Evolutionary conservation across 192 early-diverging fungal genomes (phyloP), one percentile per base, ranked within the genome.

Genomic region (Obelidium mucronatum): DNA sequence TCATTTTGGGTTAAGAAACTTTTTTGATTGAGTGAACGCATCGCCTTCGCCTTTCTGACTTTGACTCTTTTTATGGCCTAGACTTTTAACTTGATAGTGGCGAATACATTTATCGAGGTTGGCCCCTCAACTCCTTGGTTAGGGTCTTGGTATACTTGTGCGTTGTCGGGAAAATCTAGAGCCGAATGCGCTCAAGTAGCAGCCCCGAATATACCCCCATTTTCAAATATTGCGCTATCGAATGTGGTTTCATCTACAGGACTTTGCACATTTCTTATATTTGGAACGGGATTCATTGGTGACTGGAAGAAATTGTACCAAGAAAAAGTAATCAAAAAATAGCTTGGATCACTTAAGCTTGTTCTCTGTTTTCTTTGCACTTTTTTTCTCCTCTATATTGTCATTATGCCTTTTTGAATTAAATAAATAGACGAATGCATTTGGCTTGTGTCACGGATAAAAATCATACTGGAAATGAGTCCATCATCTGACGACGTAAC

Each of bases 1-100:
- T 67, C 66, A 42, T 67, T 67, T 33, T 64, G 61, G 56, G 56
- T 59, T 13, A 30, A n/a, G n/a, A n/a, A n/a, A n/a, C n/a, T n/a
- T 51, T n/a, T n/a, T n/a, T 51, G 11, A 51, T 51, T 51, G 8
- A 51, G n/a, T n/a, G n/a, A n/a, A n/a, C n/a, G n/a, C n/a, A 22
- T 51, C 48, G 48, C 22, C 22, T 51, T 51, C 48, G n/a, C 48
- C 22, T 51, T 51, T 22, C 8, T 51, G 11, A 51, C 22, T 13
- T 51, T 51, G 11, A 51, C 22, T 51, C 48, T 13, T 13, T 22
- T 51, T 13, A 51, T 51, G 22, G 22, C 48, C 48, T 13, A 51
- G 55, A 28, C 55, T 26, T 28, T 58, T 26, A 58, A 58, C 30
- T 26, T 58, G 8, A 5, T 24, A 58, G 26, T 58, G 5, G 30